Evolutionary conservation across 208 protist species (phyloP).

Genomic region (Trypanosoma platydactyli): DNA sequence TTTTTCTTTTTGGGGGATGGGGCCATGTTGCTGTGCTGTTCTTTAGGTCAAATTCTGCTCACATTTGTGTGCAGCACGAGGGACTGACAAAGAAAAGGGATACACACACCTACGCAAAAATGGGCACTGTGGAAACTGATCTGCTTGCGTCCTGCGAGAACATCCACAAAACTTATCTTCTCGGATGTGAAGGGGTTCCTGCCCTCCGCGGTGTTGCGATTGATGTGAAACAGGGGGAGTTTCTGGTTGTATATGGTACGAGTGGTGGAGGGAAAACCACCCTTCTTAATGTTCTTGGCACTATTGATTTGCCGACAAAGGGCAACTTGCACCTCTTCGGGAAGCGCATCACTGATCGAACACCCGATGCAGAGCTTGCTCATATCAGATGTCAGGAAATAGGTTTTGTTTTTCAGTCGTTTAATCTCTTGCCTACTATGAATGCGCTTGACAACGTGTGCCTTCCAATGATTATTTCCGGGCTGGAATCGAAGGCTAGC

Average conservation of each 20-base stretch:
- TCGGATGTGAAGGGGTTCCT: conserved; percentile 95
- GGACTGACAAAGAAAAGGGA: no score
- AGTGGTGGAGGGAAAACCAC: conserved; percentile 96
- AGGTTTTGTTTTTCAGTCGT: conserved; percentile 97
- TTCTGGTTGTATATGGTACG: conserved; percentile 95
- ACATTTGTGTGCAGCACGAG: no score
- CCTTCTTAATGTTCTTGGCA: conserved; percentile 97
- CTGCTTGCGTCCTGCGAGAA: conserved; percentile 91
- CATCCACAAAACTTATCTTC: conserved; percentile 97
- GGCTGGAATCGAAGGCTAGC: conserved; percentile 48
- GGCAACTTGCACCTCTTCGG: conserved; percentile 92
- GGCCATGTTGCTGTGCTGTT: no score
- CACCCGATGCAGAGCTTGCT: conserved; percentile 73
- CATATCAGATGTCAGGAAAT: conserved; percentile 62
- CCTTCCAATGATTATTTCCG: conserved; percentile 95
- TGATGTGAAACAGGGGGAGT: conserved; percentile 89
- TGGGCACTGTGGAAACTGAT: conserved; percentile 13
- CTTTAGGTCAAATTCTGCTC: no score
- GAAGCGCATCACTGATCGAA: conserved; percentile 71
- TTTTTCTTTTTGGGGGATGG: no score
- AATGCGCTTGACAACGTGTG: conserved; percentile 94
- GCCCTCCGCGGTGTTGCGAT: conserved; percentile 92
- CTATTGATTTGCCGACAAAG: conserved; percentile 96
- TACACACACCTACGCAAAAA: neutral
- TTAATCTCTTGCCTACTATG: conserved; percentile 96